These are phyloP conservation scores for Maudiozyma humilis DNA, from an alignment of 1,139 yeast genomes.

Conservation along the genomic window DNA sequence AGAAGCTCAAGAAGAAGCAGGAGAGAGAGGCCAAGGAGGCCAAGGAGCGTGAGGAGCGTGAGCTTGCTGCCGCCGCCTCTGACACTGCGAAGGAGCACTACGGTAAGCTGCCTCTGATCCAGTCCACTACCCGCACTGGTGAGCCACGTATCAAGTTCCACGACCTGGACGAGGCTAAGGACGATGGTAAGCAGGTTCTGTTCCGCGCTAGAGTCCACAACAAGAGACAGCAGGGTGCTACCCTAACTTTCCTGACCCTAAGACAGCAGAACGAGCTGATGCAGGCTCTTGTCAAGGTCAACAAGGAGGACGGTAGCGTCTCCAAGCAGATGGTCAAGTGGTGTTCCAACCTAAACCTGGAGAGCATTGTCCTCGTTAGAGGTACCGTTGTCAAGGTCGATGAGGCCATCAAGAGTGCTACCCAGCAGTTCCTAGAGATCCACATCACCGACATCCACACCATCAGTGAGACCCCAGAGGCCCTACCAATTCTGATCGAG, in stretches of 20 bases:
- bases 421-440: conserved; percentile 85
- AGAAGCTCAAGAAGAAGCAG: conserved; percentile 86
- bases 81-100: conserved; percentile 83
- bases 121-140: conserved; percentile 59
- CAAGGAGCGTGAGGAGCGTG: conserved; percentile 69
- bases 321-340: conserved; percentile 96
- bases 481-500: conserved; percentile 87
- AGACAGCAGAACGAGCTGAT: conserved; percentile 81
- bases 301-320: conserved; percentile 46
- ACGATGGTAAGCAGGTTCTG: conserved; percentile 71
- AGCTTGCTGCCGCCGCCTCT: conserved; percentile 47
- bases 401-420: conserved; percentile 81
- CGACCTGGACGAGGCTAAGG: conserved; percentile 44
- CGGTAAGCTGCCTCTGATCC: conserved; percentile 83
- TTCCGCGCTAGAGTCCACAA: conserved; percentile 93
- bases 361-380: conserved; percentile 82
- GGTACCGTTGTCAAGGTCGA: conserved; percentile 80
- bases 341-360: conserved; percentile 79
- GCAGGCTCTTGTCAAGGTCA: conserved; percentile 72
- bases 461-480: conserved; percentile 83
- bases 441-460: conserved; percentile 65
- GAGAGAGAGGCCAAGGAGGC: conserved; percentile 88
- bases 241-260: conserved; percentile 80
- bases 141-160: conserved; percentile 49
- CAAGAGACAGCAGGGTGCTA: conserved; percentile 91